These are phyloP conservation scores for Vachellia pachyceras DNA, from an alignment of 306 rosid genomes.

Conservation along the genomic window DNA sequence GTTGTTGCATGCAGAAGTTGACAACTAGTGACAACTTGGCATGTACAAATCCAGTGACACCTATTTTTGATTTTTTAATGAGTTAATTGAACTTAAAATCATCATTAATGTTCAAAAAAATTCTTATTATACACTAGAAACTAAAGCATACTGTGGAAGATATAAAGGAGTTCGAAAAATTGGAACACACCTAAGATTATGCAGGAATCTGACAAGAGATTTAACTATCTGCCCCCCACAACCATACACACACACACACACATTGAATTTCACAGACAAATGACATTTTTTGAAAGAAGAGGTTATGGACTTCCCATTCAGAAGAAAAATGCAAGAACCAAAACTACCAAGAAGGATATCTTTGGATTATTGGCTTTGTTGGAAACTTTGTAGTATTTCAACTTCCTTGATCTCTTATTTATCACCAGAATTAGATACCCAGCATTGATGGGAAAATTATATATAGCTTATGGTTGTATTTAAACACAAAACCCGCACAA, in stretches of 20 bases:
- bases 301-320: not conserved
- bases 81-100: too few species aligned
- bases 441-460: not conserved
- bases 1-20: slow-evolving; percentile 49
- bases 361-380: not conserved
- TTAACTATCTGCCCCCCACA: not conserved
- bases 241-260: not conserved
- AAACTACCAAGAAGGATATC: not conserved
- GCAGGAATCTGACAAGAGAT: not conserved
- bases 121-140: not conserved
- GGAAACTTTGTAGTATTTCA: not conserved
- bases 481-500: not conserved
- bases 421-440: not conserved
- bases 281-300: not conserved
- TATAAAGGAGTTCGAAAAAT: not conserved
- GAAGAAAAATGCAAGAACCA: not conserved
- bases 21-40: slow-evolving; percentile 26
- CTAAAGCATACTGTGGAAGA: too few species aligned
- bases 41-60: not conserved
- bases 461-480: not conserved
- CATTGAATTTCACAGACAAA: not conserved
- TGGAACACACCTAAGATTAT: too few species aligned
- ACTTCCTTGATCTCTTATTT: not conserved
- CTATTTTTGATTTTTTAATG: not conserved
- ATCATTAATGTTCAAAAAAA: too few species aligned